Evolutionary conservation across 73 alveolate genomes (phyloP), one percentile per base, ranked within the genome.

Genomic region (Blepharisma japonicum): DNA sequence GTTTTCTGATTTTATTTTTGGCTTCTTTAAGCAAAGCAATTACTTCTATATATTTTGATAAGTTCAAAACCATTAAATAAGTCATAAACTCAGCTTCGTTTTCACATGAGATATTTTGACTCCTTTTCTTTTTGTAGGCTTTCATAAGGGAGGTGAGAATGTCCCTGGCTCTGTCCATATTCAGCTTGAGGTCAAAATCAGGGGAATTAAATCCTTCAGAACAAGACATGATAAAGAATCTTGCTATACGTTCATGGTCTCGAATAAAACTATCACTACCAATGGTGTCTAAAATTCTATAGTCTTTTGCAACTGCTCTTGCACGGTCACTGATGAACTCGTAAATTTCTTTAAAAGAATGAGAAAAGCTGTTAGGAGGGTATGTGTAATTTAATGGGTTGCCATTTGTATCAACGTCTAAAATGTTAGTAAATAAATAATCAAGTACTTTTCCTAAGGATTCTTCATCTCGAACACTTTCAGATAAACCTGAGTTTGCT

Each of bases 291-390:
- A 61, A 39, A n/a, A 61, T 61, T 61, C 23, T 61, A n/a, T 39
- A 61, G 47, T 61, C 74, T 25, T 61, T 61, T n/a, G 46, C 74
- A 9, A 61, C 47, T 14, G 74, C 74, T 20, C 74, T n/a, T 39
- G 23, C 0, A 14, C 74, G 38, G 23, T 61, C 74, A 5, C 14
- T 14, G 0, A 61, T 9, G 23, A 61, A 61, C 14, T n/a, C 47
- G 74, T 61, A 61, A 25, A 61, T 61, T 18, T n/a, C 47, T n/a
- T n/a, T n/a, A 25, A 18, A 61, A 20, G 39, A 20, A 61, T 61
- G 74, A 25, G 18, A 14, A 18, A 2, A 8, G 23, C 18, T 8
- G 47, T 61, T 39, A 8, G 14, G 50, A 14, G 38, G 74, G 14
- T 14, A 61, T 14, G 11, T 9, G 23, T 20, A 61, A 25, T 39